Evolutionary conservation across 2,329 filamentous ascomycete genomes (phyloP), one percentile per base, ranked within the genome.

Genomic region (Cryphonectria nitschkei): DNA sequence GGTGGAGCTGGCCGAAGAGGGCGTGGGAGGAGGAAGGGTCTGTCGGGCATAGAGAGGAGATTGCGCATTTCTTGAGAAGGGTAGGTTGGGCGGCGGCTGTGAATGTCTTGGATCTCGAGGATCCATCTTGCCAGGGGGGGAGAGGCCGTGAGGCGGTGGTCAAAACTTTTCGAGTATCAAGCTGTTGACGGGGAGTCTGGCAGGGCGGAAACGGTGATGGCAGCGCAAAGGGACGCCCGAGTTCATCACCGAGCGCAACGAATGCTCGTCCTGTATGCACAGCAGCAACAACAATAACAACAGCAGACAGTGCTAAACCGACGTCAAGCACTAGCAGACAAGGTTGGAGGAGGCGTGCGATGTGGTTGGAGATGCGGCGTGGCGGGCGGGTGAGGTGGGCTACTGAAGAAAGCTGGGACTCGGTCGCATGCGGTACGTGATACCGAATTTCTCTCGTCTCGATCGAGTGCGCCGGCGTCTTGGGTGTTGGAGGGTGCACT

Each of bases 41-140:
- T 75, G 75, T 41, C 77, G 77, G 67, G 75, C 74, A 73, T 77
- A 81, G n/a, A 74, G 74, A 46, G 77, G 78, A 63, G 78, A 80
- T 63, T 78, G 75, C 61, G 76, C 77, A 73, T 78, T 80, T 72
- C 79, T 77, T 65, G 78, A 76, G 60, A 78, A 80, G 22, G 79
- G 78, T 56, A 76, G 78, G 32, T 79, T 78, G 65, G 76, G 75
- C 66, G 77, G 76, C 68, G 77, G 76, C 68, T 77, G 76, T 67
- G 78, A 74, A 61, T 78, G 79, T 76, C 79, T 76, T 74, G 78
- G 74, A 74, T 81, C 80, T 71, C 71, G 71, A 64, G 61, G 72
- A 73, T 73, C 72, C 72, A 73, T 73, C 29, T 68, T 73, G 60
- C 22, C 37, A 67, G 37, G 37, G 37, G 37, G 37, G 9, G 37